Evolutionary conservation across 2,329 filamentous ascomycete species (phyloP).

Genomic region (Hymenoscyphus linearis): DNA sequence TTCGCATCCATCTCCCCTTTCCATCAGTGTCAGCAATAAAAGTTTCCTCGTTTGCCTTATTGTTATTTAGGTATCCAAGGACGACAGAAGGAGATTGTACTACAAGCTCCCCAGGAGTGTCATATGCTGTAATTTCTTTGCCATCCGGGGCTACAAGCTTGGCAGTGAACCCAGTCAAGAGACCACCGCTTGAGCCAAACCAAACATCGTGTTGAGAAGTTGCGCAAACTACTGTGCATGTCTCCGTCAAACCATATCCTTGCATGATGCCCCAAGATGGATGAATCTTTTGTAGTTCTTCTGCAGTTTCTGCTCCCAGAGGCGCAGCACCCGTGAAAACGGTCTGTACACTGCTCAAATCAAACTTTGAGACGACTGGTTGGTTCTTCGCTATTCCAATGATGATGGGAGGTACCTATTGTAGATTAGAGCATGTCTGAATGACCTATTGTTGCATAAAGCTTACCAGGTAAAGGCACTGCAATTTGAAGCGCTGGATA

Average conservation of each 20-base stretch:
- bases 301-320: conserved; percentile 65
- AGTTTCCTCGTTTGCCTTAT: conserved; percentile 74
- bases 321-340: conserved; percentile 76
- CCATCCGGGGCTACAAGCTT: conserved; percentile 65
- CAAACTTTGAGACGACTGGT: conserved; percentile 54
- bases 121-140: conserved; percentile 62
- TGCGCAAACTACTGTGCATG: conserved; percentile 61
- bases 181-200: conserved; percentile 65
- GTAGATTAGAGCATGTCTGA: conserved; percentile 58
- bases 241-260: conserved; percentile 77
- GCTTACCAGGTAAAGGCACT: conserved; percentile 58
- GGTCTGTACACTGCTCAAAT: conserved; percentile 60
- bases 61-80: conserved; percentile 82
- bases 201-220: conserved; percentile 59
- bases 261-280: conserved; percentile 48
- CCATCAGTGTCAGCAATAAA: conserved; percentile 61
- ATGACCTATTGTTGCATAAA: conserved; percentile 53
- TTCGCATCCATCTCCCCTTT: conserved; percentile 69
- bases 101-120: conserved; percentile 74
- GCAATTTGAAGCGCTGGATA: conserved; percentile 66
- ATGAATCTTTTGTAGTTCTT: conserved; percentile 42
- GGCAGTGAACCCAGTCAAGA: conserved; percentile 59
- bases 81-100: conserved; percentile 73
- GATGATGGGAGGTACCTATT: conserved; percentile 72
- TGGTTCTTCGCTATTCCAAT: conserved; percentile 67